Base-by-base conservation (phyloP, 2,329 filamentous ascomycete species). In the Geosmithia morbida region DNA sequence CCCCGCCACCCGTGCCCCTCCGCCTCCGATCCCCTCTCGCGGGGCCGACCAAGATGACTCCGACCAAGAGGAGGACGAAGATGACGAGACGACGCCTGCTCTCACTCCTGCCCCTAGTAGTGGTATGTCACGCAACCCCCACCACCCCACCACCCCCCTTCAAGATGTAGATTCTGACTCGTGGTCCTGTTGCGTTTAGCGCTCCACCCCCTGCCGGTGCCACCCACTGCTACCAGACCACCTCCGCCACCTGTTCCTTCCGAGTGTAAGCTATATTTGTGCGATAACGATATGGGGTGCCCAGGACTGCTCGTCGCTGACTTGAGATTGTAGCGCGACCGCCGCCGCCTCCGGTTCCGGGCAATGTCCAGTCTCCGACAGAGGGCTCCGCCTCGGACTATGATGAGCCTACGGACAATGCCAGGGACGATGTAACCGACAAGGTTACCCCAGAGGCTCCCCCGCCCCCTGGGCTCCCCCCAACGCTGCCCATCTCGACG, bases 301-400 rank as follows among this genome's bases (percentile, higher is more conserved):
- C n/a, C 18, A 7, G 16, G 6, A 14, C 18, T 10, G 13, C 22
- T 30, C 16, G 7, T 22, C 20, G 26, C 43, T 44, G 43, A 44
- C 43, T 8, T 17, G 7, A 26, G 22, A 41, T 10, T 19, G 14
- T 19, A 48, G 46, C 77, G 55, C 83, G 82, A 45, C 78, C 82
- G 43, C 68, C 72, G 2, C 77, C 76, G 45, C 68, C 69, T 33
- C 69, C 69, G 41, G 70, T 75, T 46, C 66, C 75, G 40, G 66
- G 72, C 37, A 68, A 69, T 42, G 59, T 76, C 16, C 70, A 74
- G 44, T 85, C 85, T 41, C 81, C 80, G 43, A 87, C 81, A 49
- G 75, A 83, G 51, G 88, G 87, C 29, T 94, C 87, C 1, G 86
- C 85, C 60, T 92, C 89, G 42, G 89, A 94, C 55, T 89, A 96